Percentiles rank a stretch among this genome's conserved stretches.
phyloP scores from a whole-genome alignment of 2,329 filamentous ascomycete species.

The Beauveria sp. region DNA sequence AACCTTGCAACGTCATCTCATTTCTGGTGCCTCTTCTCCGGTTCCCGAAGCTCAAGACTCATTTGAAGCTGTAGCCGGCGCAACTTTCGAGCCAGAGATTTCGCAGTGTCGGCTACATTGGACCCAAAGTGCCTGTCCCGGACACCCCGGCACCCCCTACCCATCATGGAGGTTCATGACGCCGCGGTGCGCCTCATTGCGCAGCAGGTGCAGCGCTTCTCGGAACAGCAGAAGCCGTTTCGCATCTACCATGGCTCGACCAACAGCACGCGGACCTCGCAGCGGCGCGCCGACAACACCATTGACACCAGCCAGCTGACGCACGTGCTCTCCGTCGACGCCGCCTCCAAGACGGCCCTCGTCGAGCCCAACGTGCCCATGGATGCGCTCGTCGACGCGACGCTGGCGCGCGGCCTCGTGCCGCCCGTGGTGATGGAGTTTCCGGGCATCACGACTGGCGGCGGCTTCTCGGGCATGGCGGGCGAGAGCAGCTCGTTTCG shows the following conservation, averaged over 20 bases:
- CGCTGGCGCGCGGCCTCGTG: conserved; percentile 47
- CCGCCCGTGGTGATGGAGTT: conserved; percentile 66
- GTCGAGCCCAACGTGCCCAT: conserved; percentile 65
- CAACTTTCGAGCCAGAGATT: fast-evolving
- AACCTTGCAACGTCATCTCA: neutral
- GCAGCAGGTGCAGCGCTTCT: conserved; percentile 35
- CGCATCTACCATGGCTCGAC: conserved; percentile 72
- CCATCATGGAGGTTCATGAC: conserved; percentile 36
- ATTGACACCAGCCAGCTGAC: conserved; percentile 60
- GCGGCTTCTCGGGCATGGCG: conserved; percentile 58
- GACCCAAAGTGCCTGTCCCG: neutral
- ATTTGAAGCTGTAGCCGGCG: too few species aligned
- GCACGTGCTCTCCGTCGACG: conserved; percentile 55
- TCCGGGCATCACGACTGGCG: conserved; percentile 63
- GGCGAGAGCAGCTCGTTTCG: conserved; percentile 63
- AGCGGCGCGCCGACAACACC: conserved; percentile 41
- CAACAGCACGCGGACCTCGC: conserved; percentile 61
- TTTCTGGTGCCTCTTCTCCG: neutral
- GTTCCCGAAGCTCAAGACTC: neutral
- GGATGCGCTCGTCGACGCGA: conserved; percentile 53
- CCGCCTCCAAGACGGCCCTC: conserved; percentile 44
- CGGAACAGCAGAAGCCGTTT: conserved; percentile 45
- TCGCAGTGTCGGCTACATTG: too few species aligned
- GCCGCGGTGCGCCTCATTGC: conserved; percentile 36
- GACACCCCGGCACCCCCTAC: neutral